phyloP scores from a whole-genome alignment of 139 green algal genomes.

The Raphidocelis subcapitata region DNA sequence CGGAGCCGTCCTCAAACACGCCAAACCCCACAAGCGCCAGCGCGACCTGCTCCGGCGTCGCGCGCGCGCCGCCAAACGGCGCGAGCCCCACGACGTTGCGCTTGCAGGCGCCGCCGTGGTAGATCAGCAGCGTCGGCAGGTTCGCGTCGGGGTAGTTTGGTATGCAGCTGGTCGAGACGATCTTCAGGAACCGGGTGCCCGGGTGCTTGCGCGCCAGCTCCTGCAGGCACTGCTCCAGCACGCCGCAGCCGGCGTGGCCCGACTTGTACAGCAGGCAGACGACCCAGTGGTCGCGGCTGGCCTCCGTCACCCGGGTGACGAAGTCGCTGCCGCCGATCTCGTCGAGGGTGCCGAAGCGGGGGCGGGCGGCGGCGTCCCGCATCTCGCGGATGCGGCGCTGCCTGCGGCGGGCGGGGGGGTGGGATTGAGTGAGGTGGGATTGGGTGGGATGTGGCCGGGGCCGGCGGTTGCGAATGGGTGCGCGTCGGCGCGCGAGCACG shows the following conservation, averaged over 20 bases:
- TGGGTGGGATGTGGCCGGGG: no score
- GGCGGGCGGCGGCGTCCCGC: conserved; percentile 29
- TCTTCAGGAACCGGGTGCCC: conserved; percentile 88
- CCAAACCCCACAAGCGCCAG: conserved; percentile 36
- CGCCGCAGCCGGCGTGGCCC: conserved; percentile 58
- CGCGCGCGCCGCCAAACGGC: conserved; percentile 64
- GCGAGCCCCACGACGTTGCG: conserved; percentile 65
- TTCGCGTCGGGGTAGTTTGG: conserved; percentile 88
- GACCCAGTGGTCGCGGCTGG: conserved; percentile 68
- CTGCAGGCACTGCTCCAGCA: conserved; percentile 66
- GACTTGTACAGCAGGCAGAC: conserved; percentile 87
- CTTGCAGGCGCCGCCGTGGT: conserved; percentile 56
- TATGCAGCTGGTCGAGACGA: conserved; percentile 82
- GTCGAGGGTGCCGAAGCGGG: conserved; percentile 65
- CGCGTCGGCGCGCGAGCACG: no score
- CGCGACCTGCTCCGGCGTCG: conserved; percentile 68
- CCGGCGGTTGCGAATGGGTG: no score
- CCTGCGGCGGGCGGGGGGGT: conserved; percentile 39
- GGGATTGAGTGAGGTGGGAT: no score
- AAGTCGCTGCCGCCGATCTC: conserved; percentile 74
- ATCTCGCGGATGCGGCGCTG: conserved; percentile 73
- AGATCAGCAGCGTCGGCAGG: conserved; percentile 90
- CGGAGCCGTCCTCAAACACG: conserved; percentile 24
- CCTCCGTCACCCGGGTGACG: conserved; percentile 80
- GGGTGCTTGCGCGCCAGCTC: conserved; percentile 78